phyloP scores from a whole-genome alignment of 2,329 filamentous ascomycete genomes.

The Colletotrichum camelliae region DNA sequence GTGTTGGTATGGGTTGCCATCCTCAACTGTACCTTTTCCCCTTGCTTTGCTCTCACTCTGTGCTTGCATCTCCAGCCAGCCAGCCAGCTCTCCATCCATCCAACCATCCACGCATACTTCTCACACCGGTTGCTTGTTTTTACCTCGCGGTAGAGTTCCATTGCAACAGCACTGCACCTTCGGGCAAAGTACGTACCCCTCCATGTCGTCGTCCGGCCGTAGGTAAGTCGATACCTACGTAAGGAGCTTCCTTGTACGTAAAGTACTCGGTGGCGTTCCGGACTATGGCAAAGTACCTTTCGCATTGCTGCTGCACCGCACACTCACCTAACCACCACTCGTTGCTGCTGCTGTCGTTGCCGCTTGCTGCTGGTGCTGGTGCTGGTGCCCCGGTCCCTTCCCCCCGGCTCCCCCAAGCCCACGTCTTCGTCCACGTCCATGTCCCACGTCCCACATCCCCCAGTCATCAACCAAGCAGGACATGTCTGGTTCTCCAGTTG shows the following conservation, averaged over 20 bases:
- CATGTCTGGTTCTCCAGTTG: not conserved
- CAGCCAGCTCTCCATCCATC: not conserved
- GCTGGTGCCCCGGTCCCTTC: not conserved
- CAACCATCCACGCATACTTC: not conserved
- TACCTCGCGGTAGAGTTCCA: not conserved
- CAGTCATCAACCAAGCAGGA: not conserved
- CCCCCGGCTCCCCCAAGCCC: not conserved
- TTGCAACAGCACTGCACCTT: not conserved
- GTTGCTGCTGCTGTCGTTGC: not conserved
- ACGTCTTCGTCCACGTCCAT: not conserved
- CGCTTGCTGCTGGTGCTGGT: not conserved
- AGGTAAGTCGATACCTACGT: not conserved
- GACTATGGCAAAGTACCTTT: slow-evolving; percentile 15
- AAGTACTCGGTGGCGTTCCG: slow-evolving; percentile 7
- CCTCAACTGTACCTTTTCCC: not conserved
- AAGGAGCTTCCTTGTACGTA: slow-evolving; percentile 1
- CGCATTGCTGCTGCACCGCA: not conserved
- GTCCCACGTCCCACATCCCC: not conserved
- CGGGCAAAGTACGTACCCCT: not conserved
- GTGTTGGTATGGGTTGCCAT: not conserved
- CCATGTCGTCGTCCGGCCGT: not conserved
- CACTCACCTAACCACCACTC: not conserved
- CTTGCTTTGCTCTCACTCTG: not conserved
- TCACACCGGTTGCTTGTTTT: not conserved
- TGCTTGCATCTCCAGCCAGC: not conserved